Conservation (phyloP, 371 early-diverging fungal genomes). For the Actinomortierella ambigua region DNA sequence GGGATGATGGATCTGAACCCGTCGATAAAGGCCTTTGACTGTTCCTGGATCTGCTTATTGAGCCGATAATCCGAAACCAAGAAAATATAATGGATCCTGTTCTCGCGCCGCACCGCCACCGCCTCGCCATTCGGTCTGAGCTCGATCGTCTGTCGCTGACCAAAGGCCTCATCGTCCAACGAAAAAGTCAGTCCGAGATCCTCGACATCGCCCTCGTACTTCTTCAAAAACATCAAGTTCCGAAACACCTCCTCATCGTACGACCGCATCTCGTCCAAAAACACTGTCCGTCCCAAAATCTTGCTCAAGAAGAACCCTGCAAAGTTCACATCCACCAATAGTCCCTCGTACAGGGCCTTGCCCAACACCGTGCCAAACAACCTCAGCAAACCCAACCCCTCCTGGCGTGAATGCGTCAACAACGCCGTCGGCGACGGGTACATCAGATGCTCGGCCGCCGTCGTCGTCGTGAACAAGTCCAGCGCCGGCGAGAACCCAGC, state of each 20-base stretch:
- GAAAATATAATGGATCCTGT: conserved; percentile 82
- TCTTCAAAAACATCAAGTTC: conserved; percentile 80
- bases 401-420: conserved; percentile 52
- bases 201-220: conserved; percentile 72
- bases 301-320: conserved; percentile 85
- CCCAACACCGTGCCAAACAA: conserved; percentile 89
- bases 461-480: conserved; percentile 74
- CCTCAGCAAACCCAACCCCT: conserved; percentile 64
- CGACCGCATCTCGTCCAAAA: conserved; percentile 82
- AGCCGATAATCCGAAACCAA: conserved; percentile 79
- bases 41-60: conserved; percentile 77
- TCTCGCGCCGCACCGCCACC: conserved; percentile 76
- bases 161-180: conserved; percentile 61
- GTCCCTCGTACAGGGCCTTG: conserved; percentile 90
- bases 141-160: conserved; percentile 52
- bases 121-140: conserved; percentile 64
- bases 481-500: conserved; percentile 80
- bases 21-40: conserved; percentile 78
- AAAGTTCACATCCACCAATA: conserved; percentile 87
- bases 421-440: conserved; percentile 69
- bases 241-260: conserved; percentile 82
- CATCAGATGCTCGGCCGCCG: conserved; percentile 60
- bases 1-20: conserved; percentile 75
- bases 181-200: conserved; percentile 74
- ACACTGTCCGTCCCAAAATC: conserved; percentile 74